phyloP scores from a whole-genome alignment of 2,329 filamentous ascomycete species.

The Macrophomina pseudophaseolina region DNA sequence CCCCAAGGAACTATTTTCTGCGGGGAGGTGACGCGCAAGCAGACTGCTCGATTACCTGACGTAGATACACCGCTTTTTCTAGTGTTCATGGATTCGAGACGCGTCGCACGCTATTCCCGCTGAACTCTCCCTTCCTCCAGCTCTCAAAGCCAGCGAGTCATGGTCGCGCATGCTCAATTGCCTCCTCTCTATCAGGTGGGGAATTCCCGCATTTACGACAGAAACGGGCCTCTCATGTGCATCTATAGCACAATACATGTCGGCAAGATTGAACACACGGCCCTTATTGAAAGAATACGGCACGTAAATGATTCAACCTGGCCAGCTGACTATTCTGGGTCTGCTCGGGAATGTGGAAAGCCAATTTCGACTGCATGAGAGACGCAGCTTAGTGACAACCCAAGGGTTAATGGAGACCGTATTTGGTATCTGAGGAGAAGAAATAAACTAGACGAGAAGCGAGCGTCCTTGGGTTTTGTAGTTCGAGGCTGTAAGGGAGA shows the following conservation, averaged over 20 bases:
- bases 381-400: constrained; percentile 21
- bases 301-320: neutral
- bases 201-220: neutral
- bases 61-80: no score
- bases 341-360: constrained; percentile 28
- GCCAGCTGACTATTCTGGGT: constrained; percentile 14
- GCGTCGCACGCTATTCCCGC: neutral
- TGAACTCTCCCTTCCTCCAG: neutral
- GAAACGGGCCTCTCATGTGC: neutral
- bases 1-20: neutral
- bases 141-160: neutral
- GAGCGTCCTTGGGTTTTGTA: neutral
- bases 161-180: neutral
- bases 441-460: neutral
- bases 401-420: constrained; percentile 25
- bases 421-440: constrained; percentile 17
- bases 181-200: neutral
- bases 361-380: constrained; percentile 11
- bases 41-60: no score
- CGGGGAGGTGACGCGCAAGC: no score
- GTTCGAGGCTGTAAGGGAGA: neutral
- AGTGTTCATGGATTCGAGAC: no score
- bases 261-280: constrained; percentile 2
- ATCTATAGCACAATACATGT: neutral
- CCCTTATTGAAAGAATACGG: neutral